These are phyloP conservation scores for Picea sitchensis DNA, from an alignment of 75 land plant genomes.

Conservation along the genomic window DNA sequence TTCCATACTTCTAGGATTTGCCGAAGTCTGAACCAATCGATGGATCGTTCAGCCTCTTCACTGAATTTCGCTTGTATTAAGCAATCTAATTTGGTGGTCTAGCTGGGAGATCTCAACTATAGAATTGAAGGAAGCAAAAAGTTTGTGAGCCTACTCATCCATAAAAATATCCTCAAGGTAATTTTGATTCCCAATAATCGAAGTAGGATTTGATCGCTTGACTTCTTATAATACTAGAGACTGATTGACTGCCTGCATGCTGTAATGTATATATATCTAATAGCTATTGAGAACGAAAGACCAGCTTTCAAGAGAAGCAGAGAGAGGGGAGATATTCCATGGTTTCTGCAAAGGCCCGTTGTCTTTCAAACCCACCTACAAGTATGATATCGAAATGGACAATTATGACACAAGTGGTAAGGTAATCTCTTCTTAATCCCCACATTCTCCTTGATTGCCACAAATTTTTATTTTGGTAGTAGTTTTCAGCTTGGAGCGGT, in stretches of 20 bases:
- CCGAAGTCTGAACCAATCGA: not conserved
- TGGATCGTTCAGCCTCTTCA: not conserved
- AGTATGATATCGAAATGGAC: slow-evolving; percentile 78
- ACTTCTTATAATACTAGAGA: too few relatives aligned
- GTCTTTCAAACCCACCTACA: slow-evolving; percentile 79
- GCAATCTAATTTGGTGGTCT: slow-evolving; percentile 54
- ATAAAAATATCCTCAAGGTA: slow-evolving; percentile 58
- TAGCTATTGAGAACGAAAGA: slow-evolving; percentile 70
- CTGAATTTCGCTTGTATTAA: not conserved
- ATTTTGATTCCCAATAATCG: not conserved
- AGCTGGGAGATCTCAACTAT: slow-evolving; percentile 93
- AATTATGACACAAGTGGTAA: slow-evolving; percentile 84
- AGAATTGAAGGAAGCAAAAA: slow-evolving; percentile 58
- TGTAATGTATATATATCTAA: not conserved
- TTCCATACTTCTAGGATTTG: not conserved
- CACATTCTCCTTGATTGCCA: too few relatives aligned
- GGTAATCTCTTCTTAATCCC: slow-evolving; percentile 42
- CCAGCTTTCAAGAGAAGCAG: slow-evolving; percentile 70
- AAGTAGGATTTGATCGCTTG: too few relatives aligned
- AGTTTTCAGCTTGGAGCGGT: too few relatives aligned
- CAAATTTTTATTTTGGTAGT: too few relatives aligned
- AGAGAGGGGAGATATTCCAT: slow-evolving; percentile 70
- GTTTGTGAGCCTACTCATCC: slow-evolving; percentile 54
- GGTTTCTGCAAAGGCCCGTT: slow-evolving; percentile 78
- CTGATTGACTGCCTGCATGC: too few relatives aligned